Base-by-base conservation (phyloP, 257 asterid genomes). In the Solanum pimpinellifolium region DNA sequence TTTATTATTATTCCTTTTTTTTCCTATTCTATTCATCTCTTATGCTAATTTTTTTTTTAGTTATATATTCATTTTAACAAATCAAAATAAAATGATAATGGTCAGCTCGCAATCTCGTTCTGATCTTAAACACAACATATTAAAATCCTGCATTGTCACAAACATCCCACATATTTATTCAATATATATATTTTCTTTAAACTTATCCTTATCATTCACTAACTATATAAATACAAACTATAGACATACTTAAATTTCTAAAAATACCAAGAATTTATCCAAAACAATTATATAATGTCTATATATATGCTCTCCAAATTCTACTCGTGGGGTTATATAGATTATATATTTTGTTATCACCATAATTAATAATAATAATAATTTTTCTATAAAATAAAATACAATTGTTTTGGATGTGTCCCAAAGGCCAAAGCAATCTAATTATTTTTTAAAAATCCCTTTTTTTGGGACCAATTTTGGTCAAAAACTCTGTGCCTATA, bases 61-160 rank as follows among this genome's bases (percentile, higher is more conserved):
- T 47, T 47, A 65, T 25, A 11, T 65, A 4, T 65, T 3, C 8
- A 35, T 72, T 31, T 72, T 35, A 9, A 20, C 5, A n/a, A n/a
- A 65, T 72, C 21, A 72, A 21, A 9, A 9, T 1, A 21, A 59
- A 59, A 59, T 21, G 12, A 59, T 21, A 8, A 21, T 20, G 11
- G 0, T 0, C 2, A 0, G 2, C 21, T 2, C 11, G 4, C 5
- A 59, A 59, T 59, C 2, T 59, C 4, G 1, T 59, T 59, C 25
- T 59, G 23, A 59, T 20, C 25, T 59, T 59, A 21, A 59, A 59
- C 12, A 9, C 12, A 59, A 59, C 6, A 59, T 59, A 20, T 3
- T 21, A 20, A 8, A 59, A 21, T 59, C 0, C 2, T 8, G 6
- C 13, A 59, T 59, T 0, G 10, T 20, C 2, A 59, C 66, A 21